These are phyloP conservation scores for Podospora pseudocomata DNA, from an alignment of 495 filamentous ascomycete species.

Conservation along the genomic window DNA sequence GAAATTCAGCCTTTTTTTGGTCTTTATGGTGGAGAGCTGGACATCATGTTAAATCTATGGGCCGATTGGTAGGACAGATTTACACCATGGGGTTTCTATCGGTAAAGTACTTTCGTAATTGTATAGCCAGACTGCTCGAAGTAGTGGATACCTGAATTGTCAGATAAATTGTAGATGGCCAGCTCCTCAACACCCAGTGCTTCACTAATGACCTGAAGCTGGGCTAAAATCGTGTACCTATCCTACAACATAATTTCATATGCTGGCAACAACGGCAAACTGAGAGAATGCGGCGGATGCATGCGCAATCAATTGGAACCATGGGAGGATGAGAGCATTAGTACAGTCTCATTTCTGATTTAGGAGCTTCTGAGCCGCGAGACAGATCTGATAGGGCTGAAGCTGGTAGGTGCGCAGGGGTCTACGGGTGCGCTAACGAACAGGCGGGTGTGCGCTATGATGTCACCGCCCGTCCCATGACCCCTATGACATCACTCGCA, in stretches of 20 bases:
- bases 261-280: too few species aligned
- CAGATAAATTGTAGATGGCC: too few species aligned
- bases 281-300: too few species aligned
- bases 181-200: too few species aligned
- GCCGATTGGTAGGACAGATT: background rate
- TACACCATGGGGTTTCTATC: too few species aligned
- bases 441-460: conserved; percentile 12
- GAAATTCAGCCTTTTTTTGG: background rate
- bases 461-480: conserved; percentile 15
- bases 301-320: background rate
- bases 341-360: background rate
- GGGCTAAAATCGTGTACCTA: too few species aligned
- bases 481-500: conserved; percentile 21
- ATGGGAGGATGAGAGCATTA: background rate
- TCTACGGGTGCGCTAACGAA: background rate
- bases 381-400: conserved; percentile 1
- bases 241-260: too few species aligned
- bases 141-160: too few species aligned
- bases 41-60: background rate
- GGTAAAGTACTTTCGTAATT: too few species aligned
- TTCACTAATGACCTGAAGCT: too few species aligned
- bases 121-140: too few species aligned
- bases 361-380: background rate
- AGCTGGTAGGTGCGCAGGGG: background rate
- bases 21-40: background rate